A percentile compares a stretch with the other conserved stretches of the same genome.
phyloP scores from a whole-genome alignment of 345 rosid species.

The Microcos paniculata region DNA sequence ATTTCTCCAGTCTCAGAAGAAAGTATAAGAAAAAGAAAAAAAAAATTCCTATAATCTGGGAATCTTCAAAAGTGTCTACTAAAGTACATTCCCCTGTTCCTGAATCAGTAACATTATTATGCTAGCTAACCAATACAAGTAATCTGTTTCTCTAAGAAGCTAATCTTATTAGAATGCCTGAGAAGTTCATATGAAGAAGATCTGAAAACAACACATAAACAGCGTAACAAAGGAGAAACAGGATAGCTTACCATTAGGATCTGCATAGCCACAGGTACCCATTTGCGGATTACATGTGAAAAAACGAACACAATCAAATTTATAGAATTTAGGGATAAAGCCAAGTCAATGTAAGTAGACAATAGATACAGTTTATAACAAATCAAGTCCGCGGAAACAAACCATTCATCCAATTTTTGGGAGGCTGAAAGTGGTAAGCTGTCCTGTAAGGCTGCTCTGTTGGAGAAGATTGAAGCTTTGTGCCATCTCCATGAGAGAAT shows the following conservation, averaged over 20 bases:
- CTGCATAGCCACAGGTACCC: not conserved
- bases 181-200: not conserved
- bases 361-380: not conserved
- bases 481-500: not conserved
- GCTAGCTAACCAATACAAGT: not conserved
- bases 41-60: not conserved
- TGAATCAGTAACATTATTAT: not conserved
- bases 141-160: not conserved
- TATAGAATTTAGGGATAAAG: not conserved
- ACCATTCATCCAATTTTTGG: slow-evolving; percentile 56
- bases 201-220: not conserved
- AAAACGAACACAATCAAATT: not conserved
- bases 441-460: slow-evolving; percentile 47
- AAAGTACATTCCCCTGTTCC: not conserved
- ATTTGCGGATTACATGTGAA: slow-evolving; percentile 2
- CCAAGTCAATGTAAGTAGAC: not conserved
- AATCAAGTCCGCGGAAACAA: not conserved
- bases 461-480: not conserved
- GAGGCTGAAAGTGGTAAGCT: slow-evolving; percentile 52
- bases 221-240: not conserved
- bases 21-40: no score
- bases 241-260: slow-evolving; percentile 1
- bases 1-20: not conserved
- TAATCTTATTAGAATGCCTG: not conserved
- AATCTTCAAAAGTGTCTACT: not conserved